Evolutionary conservation across 2,329 filamentous ascomycete species (phyloP), one percentile per base, ranked within the genome.

Genomic region (Thielaviopsis ethacetica): DNA sequence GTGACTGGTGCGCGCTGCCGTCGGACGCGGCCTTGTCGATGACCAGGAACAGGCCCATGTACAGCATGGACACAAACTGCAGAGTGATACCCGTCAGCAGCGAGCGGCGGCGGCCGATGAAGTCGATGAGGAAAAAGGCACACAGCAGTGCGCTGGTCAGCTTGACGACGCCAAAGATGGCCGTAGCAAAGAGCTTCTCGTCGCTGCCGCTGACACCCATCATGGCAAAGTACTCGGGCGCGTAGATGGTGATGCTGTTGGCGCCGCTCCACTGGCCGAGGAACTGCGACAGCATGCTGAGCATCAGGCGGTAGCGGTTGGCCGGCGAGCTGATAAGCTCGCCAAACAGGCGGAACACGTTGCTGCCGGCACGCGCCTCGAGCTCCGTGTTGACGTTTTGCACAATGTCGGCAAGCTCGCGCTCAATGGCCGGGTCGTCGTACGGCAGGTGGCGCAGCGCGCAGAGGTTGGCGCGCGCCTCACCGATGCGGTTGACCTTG

Each of bases 81-180:
- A 84, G 71, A 1, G 72, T 72, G 64, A 85, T 84, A 2, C 82
- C 82, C 0, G 76, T 68, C 19, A 83, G 73, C 0, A 85, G 74
- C 0, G 82, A 75, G 7, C 81, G 79, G 70, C 89, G 90, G 61
- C 87, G 83, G 4, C 87, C 87, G 63, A 91, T 83, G 58, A 85
- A 82, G 64, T 91, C 87, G 63, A 91, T 85, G 9, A 91, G 77
- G 76, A 91, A 88, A 57, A 90, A 75, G 0, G 86, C 86, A 67
- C 86, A 91, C 47, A 80, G 63, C 34, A 90, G 67, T 15, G 84
- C 80, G 0, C 83, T 77, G 6, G 80, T 67, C 58, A 91, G 79
- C 67, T 91, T 91, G 64, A 89, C 75, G 56, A 89, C 78, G 51
- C 86, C 86, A 58, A 91, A 89, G 56, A 91, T 80, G 3, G 81